These are phyloP conservation scores for Penicillium sp. DNA, from an alignment of 2,329 filamentous ascomycete genomes.

Conservation along the genomic window DNA sequence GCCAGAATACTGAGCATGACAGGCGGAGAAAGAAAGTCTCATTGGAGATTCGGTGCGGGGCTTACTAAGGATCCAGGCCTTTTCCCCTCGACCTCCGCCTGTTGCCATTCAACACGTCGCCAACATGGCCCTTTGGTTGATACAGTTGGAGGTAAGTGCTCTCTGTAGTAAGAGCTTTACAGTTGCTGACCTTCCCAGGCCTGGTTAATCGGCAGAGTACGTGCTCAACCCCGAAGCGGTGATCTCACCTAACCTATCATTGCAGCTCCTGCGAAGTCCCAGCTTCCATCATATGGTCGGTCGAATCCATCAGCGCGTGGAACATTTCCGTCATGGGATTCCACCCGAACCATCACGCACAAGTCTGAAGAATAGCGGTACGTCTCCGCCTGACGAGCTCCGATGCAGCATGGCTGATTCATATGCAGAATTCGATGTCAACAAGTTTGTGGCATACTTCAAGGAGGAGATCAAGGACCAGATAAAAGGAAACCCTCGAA, in stretches of 20 bases:
- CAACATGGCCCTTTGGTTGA: constrained; percentile 31
- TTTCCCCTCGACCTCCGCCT: not conserved
- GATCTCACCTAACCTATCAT: constrained; percentile 7
- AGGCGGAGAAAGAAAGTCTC: constrained; percentile 1
- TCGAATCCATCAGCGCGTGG: constrained; percentile 39
- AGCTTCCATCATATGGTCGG: constrained; percentile 43
- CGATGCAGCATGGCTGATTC: constrained; percentile 2
- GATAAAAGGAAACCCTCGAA: constrained; percentile 35
- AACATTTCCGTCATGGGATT: constrained; percentile 39
- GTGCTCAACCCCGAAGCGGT: constrained; percentile 8
- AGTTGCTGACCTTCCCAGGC: constrained; percentile 21
- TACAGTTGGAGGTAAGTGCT: constrained; percentile 33
- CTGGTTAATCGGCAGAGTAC: constrained; percentile 38
- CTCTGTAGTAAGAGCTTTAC: constrained; percentile 7
- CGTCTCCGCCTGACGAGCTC: not conserved
- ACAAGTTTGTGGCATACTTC: constrained; percentile 37
- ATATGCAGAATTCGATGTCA: constrained; percentile 23
- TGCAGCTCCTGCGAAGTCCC: constrained; percentile 41
- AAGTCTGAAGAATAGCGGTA: constrained; percentile 36
- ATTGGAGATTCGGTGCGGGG: constrained; percentile 8
- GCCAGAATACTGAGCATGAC: not conserved
- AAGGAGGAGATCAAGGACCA: constrained; percentile 43
- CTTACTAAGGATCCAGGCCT: constrained; percentile 11
- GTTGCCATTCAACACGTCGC: not conserved
- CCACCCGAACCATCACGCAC: constrained; percentile 43